These are phyloP conservation scores for Musa itinerans DNA, from an alignment of 176 grass and related monocot species.

Conservation along the genomic window DNA sequence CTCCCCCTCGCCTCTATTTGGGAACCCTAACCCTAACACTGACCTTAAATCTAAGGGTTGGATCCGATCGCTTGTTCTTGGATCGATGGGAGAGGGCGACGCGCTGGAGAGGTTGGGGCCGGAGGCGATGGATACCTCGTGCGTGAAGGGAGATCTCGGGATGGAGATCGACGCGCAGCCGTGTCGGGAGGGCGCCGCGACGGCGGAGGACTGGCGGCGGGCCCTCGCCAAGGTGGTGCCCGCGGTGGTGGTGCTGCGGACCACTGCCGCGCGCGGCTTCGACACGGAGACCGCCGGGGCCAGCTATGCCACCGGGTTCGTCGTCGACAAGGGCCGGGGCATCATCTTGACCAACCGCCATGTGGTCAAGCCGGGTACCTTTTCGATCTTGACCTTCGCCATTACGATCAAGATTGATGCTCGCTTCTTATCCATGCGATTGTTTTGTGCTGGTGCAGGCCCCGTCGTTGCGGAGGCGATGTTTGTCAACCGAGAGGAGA, in stretches of 20 bases:
- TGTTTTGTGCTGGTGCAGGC: slow-evolving; percentile 24
- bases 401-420: not conserved
- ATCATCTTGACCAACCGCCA: slow-evolving; percentile 98
- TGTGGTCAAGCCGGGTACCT: slow-evolving; percentile 84
- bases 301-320: slow-evolving; percentile 95
- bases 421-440: not conserved
- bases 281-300: slow-evolving; percentile 89
- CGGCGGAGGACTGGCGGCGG: slow-evolving; percentile 86
- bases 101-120: slow-evolving; percentile 12
- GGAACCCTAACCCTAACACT: not conserved
- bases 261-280: slow-evolving; percentile 80
- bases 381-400: not conserved
- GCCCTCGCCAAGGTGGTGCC: slow-evolving; percentile 77
- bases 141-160: slow-evolving; percentile 33
- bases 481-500: slow-evolving; percentile 97
- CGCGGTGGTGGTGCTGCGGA: slow-evolving; percentile 88
- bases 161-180: slow-evolving; percentile 58
- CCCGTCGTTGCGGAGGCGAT: slow-evolving; percentile 92
- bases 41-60: not conserved
- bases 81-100: slow-evolving; percentile 19
- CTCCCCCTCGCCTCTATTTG: not conserved
- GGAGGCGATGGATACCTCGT: slow-evolving; percentile 13
- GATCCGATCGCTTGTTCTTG: slow-evolving; percentile 1
- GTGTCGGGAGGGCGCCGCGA: slow-evolving; percentile 35
- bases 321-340: slow-evolving; percentile 81